phyloP scores from a whole-genome alignment of 1,284 basidiomycete genomes.

The Sporisorium sorghi region DNA sequence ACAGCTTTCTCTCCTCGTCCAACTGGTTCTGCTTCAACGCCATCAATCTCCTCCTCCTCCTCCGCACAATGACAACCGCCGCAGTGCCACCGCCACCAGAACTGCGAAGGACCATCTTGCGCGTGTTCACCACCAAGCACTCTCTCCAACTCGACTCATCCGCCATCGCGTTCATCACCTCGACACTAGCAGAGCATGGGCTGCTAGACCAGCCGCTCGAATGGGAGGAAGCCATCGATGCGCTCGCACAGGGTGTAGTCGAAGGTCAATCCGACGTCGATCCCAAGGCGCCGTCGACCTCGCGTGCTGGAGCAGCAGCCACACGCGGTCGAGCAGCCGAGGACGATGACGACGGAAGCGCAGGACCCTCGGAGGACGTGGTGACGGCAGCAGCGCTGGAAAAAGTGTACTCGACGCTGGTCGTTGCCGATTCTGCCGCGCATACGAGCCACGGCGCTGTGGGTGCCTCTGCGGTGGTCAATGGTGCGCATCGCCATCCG shows the following conservation, averaged over 20 bases:
- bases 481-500: conserved; percentile 18
- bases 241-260: conserved; percentile 62
- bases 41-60: background rate
- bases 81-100: conserved; percentile 42
- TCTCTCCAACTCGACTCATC: conserved; percentile 65
- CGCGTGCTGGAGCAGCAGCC: conserved; percentile 1
- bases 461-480: background rate
- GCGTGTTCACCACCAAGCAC: conserved; percentile 64
- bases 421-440: conserved; percentile 59
- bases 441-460: conserved; percentile 6
- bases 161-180: conserved; percentile 62
- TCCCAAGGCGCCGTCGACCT: background rate
- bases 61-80: background rate
- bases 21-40: background rate
- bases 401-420: conserved; percentile 62
- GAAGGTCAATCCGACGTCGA: conserved; percentile 47
- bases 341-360: conserved; percentile 1
- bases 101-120: conserved; percentile 60
- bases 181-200: conserved; percentile 60
- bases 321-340: background rate
- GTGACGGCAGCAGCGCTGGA: conserved; percentile 61
- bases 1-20: background rate
- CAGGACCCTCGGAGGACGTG: conserved; percentile 29
- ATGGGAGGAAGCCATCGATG: conserved; percentile 66
- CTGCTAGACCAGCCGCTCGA: conserved; percentile 53